These are phyloP conservation scores for Sonneratia alba DNA, from an alignment of 345 rosid species.

Conservation along the genomic window DNA sequence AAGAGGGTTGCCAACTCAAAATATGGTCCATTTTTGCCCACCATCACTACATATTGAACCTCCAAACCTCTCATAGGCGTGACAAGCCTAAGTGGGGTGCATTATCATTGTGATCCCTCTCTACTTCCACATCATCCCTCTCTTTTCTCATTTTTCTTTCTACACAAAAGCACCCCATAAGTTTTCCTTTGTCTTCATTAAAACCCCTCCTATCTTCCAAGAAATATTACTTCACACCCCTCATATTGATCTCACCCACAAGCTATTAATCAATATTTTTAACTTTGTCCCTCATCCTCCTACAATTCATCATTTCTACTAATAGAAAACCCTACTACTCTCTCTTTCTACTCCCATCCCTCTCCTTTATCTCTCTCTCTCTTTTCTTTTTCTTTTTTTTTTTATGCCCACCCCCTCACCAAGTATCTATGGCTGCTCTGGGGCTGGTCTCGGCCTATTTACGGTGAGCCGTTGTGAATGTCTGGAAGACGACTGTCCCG, in stretches of 20 bases:
- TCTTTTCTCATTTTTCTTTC: too few species aligned
- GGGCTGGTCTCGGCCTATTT: constrained; percentile 16
- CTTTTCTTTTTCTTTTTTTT: background rate
- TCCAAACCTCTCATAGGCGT: constrained; percentile 46
- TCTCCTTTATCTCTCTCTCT: constrained; percentile 13
- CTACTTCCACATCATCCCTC: constrained; percentile 9
- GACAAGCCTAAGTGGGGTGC: constrained; percentile 86
- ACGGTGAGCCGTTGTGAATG: constrained; percentile 62
- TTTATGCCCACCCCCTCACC: background rate
- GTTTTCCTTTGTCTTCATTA: background rate
- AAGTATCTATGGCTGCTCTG: constrained; percentile 9
- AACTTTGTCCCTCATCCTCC: background rate
- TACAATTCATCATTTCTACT: background rate
- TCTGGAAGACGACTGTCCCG: constrained; percentile 64
- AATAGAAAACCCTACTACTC: background rate
- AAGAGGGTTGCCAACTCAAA: too few species aligned
- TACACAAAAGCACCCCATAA: background rate
- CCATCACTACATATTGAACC: constrained; percentile 16
- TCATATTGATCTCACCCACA: constrained; percentile 9
- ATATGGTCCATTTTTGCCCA: too few species aligned
- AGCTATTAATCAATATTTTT: constrained; percentile 18
- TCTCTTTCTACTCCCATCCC: constrained; percentile 27
- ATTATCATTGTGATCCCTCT: constrained; percentile 48
- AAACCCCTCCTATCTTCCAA: background rate
- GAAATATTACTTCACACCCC: constrained; percentile 16